Conservation (phyloP, 805 yeast species). For the Lipomyces lipofer region DNA sequence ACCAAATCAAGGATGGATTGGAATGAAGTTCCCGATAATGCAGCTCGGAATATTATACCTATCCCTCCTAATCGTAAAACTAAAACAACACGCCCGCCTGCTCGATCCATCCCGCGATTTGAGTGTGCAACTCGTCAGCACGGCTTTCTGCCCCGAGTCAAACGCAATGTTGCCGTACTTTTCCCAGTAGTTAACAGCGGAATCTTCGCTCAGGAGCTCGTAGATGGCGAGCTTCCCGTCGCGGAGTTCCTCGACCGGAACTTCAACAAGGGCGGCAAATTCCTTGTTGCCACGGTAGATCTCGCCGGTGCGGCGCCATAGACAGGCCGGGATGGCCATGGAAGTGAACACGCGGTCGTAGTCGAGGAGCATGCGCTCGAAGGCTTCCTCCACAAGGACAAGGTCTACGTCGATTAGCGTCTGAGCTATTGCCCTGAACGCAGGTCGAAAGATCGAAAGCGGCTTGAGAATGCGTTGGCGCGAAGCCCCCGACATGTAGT, state of each 20-base stretch:
- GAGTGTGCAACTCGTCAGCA: constrained; percentile 84
- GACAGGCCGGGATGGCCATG: constrained; percentile 96
- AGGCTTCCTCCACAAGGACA: constrained; percentile 88
- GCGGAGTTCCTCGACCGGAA: constrained; percentile 81
- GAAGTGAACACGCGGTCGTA: constrained; percentile 94
- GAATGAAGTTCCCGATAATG: constrained; percentile 93
- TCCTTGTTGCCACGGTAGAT: constrained; percentile 94
- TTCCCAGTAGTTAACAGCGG: constrained; percentile 97
- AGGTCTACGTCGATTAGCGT: constrained; percentile 87
- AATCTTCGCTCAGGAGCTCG: constrained; percentile 91
- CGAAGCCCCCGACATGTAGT: constrained; percentile 80
- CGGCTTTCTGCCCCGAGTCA: constrained; percentile 94
- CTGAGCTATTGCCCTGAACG: constrained; percentile 88
- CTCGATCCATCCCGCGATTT: constrained; percentile 79
- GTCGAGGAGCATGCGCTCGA: constrained; percentile 88
- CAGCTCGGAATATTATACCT: constrained; percentile 93
- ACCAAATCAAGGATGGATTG: constrained; percentile 55
- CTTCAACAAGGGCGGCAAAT: constrained; percentile 90
- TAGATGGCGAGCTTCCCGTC: constrained; percentile 91
- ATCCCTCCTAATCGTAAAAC: constrained; percentile 90
- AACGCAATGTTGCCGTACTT: constrained; percentile 95
- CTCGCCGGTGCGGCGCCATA: constrained; percentile 97
- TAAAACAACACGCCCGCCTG: constrained; percentile 84
- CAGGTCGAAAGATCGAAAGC: constrained; percentile 81
- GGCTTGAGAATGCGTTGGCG: constrained; percentile 86